Evolutionary conservation across 179 eudicot species (phyloP).

Genomic region (Carnegiea gigantea): DNA sequence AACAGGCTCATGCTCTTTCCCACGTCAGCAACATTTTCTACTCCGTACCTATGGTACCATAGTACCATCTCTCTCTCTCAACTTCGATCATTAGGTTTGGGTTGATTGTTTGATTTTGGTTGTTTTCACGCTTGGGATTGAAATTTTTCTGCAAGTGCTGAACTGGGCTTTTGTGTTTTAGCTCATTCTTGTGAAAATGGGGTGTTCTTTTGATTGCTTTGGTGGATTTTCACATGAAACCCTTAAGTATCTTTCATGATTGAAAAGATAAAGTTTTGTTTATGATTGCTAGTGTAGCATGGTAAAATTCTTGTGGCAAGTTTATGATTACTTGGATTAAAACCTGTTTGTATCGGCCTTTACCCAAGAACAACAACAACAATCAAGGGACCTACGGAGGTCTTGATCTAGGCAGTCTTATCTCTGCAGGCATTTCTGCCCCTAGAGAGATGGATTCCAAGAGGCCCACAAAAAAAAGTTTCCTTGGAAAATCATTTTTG

Average conservation of each 20-base stretch:
- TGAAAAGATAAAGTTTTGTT: not conserved
- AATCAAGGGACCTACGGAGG: too few relatives aligned
- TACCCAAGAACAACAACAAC: not conserved
- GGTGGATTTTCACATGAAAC: too few relatives aligned
- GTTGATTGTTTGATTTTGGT: not conserved
- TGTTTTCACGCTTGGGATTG: not conserved
- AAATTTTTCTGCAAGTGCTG: not conserved
- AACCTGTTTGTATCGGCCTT: not conserved
- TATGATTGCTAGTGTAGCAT: not conserved
- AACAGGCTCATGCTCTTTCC: constrained; percentile 28
- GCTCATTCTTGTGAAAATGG: not conserved
- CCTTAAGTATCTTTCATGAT: not conserved
- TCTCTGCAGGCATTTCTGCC: too few relatives aligned
- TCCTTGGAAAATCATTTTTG: too few relatives aligned
- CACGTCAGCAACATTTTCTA: constrained; percentile 37
- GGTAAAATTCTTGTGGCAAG: not conserved
- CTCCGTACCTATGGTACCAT: constrained; percentile 26
- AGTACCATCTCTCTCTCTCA: too few relatives aligned
- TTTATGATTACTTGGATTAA: not conserved
- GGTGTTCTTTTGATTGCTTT: too few relatives aligned
- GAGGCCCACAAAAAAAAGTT: too few relatives aligned
- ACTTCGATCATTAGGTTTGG: too few relatives aligned
- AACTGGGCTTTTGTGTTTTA: not conserved
- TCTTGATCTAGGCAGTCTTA: too few relatives aligned
- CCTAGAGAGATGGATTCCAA: too few relatives aligned